Percentiles rank a stretch among this genome's conserved stretches.
These are phyloP conservation scores for Hortiboletus campestris DNA, from an alignment of 768 basidiomycete species.

Conservation along the genomic window DNA sequence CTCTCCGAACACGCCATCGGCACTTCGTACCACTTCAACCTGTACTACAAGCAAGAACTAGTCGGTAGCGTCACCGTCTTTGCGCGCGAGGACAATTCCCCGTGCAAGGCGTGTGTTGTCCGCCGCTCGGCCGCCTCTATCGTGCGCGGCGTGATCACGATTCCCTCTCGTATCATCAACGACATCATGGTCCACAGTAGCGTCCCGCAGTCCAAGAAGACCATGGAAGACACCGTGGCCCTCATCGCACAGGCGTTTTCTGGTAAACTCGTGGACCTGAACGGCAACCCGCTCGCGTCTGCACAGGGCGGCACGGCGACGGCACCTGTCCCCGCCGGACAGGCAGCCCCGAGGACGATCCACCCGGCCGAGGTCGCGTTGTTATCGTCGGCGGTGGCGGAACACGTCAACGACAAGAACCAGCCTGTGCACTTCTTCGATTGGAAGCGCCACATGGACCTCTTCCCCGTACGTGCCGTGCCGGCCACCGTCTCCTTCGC, in stretches of 20 bases:
- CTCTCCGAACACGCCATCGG: slow-evolving; percentile 27
- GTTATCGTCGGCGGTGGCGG: slow-evolving; percentile 24
- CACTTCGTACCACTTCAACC: slow-evolving; percentile 24
- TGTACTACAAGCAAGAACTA: slow-evolving; percentile 16
- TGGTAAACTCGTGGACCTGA: slow-evolving; percentile 17
- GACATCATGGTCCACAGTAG: slow-evolving; percentile 18
- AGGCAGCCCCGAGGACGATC: slow-evolving; percentile 9
- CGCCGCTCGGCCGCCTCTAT: slow-evolving; percentile 18
- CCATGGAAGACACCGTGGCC: slow-evolving; percentile 12
- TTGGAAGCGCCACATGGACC: slow-evolving; percentile 17
- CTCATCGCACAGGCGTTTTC: slow-evolving; percentile 15
- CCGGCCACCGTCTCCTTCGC: not conserved
- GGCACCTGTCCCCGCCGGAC: not conserved
- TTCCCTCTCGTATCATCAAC: slow-evolving; percentile 21
- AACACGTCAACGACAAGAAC: slow-evolving; percentile 10
- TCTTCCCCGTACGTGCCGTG: slow-evolving; percentile 21
- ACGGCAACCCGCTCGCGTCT: slow-evolving; percentile 12
- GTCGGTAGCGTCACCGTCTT: slow-evolving; percentile 27
- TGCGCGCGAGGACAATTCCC: slow-evolving; percentile 19
- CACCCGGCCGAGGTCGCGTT: slow-evolving; percentile 22
- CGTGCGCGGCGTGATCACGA: slow-evolving; percentile 26
- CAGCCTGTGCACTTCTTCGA: slow-evolving; percentile 22
- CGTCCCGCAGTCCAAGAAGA: not conserved
- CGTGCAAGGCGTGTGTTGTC: slow-evolving; percentile 25
- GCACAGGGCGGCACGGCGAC: slow-evolving; percentile 13